phyloP scores from a whole-genome alignment of 2,329 filamentous ascomycete genomes.

The Xylariaceae sp. region DNA sequence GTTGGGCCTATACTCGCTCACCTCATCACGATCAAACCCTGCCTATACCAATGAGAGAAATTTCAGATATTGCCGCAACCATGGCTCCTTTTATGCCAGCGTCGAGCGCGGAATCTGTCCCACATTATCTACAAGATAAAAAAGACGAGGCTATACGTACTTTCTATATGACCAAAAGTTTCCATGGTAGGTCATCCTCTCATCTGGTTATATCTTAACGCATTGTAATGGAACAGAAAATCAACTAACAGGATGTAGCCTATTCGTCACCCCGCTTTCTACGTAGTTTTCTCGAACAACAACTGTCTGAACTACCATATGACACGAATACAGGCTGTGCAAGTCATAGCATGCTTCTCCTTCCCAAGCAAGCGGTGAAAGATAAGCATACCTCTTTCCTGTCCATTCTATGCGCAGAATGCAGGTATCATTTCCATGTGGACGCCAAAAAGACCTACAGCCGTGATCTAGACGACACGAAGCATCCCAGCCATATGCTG shows the following conservation, averaged over 20 bases:
- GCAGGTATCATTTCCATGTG: constrained; percentile 41
- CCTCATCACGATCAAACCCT: not conserved
- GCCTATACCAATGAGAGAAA: not conserved
- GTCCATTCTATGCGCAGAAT: constrained; percentile 39
- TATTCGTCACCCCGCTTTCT: constrained; percentile 42
- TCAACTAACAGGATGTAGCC: constrained; percentile 28
- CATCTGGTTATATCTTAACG: not conserved
- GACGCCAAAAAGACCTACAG: constrained; percentile 26
- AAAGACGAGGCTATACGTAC: constrained; percentile 14
- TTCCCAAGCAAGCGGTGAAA: constrained; percentile 31
- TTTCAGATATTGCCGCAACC: not conserved
- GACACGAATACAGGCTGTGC: constrained; percentile 18
- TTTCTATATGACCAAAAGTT: constrained; percentile 5
- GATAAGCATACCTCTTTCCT: constrained; percentile 27
- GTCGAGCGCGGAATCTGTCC: not conserved
- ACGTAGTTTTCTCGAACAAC: constrained; percentile 33
- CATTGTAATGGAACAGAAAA: not conserved
- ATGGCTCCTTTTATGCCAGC: constrained; percentile 14
- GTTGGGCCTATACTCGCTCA: not conserved
- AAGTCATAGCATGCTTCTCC: constrained; percentile 39
- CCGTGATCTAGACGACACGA: constrained; percentile 9
- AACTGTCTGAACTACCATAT: constrained; percentile 31
- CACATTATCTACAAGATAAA: not conserved
- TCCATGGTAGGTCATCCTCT: constrained; percentile 18
- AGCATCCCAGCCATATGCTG: constrained; percentile 41